Evolutionary conservation across 352 stramenopile genomes (phyloP).

Genomic region (Phytophthora pini): DNA sequence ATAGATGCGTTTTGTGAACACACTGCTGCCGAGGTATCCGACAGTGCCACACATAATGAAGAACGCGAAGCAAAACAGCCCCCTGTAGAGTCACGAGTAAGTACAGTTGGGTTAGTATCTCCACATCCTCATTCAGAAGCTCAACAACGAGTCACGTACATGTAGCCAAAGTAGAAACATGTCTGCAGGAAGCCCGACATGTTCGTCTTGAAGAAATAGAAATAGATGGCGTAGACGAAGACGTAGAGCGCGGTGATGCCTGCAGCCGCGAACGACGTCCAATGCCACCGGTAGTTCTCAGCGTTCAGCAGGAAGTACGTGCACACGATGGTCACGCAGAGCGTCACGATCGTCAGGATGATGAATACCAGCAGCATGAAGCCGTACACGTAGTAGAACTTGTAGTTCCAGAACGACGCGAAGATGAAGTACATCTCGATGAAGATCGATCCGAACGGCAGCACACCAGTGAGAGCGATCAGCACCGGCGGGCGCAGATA

Average conservation of each 20-base stretch:
- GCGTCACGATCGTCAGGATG: conserved; percentile 97
- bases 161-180: conserved; percentile 99
- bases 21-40: conserved; percentile 89
- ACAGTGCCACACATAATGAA: conserved; percentile 95
- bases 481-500: conserved; percentile 88
- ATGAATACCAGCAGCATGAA: conserved; percentile 99
- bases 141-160: conserved; percentile 61
- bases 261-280: conserved; percentile 96
- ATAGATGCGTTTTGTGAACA: conserved; percentile 97
- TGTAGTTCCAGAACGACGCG: conserved; percentile 99
- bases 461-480: conserved; percentile 95
- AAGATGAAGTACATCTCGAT: conserved; percentile 99
- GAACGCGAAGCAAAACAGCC: conserved; percentile 92
- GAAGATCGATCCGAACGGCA: conserved; percentile 99
- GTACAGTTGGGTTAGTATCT: conserved; percentile 12
- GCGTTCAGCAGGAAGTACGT: conserved; percentile 99
- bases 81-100: conserved; percentile 48
- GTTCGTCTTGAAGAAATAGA: conserved; percentile 99
- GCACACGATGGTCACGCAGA: conserved; percentile 98
- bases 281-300: conserved; percentile 99
- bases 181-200: conserved; percentile 99
- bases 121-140: not conserved
- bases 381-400: conserved; percentile 99
- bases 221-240: conserved; percentile 99
- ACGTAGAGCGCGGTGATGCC: conserved; percentile 97